Conservation (phyloP, 371 early-diverging fungal species). For the Mortierella sp. region DNA sequence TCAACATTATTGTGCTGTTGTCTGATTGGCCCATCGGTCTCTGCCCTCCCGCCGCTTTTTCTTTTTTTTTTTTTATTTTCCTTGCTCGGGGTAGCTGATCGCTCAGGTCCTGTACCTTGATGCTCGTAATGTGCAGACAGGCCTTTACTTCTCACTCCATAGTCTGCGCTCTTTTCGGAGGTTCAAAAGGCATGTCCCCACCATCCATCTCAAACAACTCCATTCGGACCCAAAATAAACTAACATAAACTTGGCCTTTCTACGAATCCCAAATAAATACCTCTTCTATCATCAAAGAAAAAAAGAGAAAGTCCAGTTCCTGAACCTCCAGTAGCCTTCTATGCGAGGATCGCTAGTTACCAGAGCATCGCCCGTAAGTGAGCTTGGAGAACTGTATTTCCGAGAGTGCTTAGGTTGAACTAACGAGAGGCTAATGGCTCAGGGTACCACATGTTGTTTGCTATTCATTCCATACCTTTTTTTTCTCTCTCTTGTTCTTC, state of each 20-base stretch:
- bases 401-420: not conserved
- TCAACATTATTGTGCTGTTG: no score
- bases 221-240: not conserved
- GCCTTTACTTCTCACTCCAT: not conserved
- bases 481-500: not conserved
- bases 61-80: conserved; percentile 8
- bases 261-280: not conserved
- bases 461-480: not conserved
- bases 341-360: not conserved
- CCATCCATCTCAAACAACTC: not conserved
- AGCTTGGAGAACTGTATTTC: not conserved
- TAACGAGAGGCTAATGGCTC: not conserved
- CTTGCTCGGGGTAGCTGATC: conserved; percentile 3
- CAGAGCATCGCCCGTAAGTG: no score
- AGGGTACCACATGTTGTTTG: not conserved
- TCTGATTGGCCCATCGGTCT: conserved; percentile 12
- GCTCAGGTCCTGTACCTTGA: not conserved
- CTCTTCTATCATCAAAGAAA: not conserved
- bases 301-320: not conserved
- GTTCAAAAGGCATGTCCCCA: conserved; percentile 6
- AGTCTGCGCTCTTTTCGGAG: not conserved
- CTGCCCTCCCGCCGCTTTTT: conserved; percentile 2
- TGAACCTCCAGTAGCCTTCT: not conserved
- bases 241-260: not conserved
- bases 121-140: not conserved